Evolutionary conservation across 345 rosid species (phyloP), one percentile per base, ranked within the genome.

Genomic region (Excoecaria cochinchinensis): DNA sequence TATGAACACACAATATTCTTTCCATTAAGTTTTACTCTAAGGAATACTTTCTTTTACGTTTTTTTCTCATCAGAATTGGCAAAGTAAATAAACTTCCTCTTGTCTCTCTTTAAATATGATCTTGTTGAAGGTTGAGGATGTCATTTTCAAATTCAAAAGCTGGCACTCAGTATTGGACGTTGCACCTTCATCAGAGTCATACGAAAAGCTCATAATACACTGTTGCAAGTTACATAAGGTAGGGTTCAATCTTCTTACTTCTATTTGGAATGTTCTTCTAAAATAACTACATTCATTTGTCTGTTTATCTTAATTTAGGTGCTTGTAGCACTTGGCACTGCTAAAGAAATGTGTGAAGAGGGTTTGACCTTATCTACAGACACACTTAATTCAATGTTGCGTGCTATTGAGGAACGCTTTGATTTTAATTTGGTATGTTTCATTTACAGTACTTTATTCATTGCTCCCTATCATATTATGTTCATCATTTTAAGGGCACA

Each of bases 341-440:
- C 83, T 50, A 89, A 91, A 47, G 77, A 86, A 80, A 89, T 93
- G 89, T 81, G 81, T 78, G 83, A 87, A 76, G 88, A 39, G 47
- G 93, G 88, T 71, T 74, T 87, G 79, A 66, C 80, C 47, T 50
- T 91, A 81, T 85, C 92, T 6, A 66, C 87, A 40, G 80, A 79
- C 76, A 80, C 79, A 19, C 58, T 95, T 61, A 79, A 89, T 71
- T 73, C 85, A 38, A 60, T 93, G 70, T 70, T 93, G 72, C 86
- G 50, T 82, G 86, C 90, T 47, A 61, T 77, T 76, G 97, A 93
- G 47, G 89, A 85, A 66, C 81, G 76, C 83, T 75, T 81, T 56
- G 98, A 93, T 76, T 88, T 78, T 84, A 79, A 77, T 83, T 79
- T 91, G 95, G 99, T 95, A 86, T 19, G 80, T 62, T 39, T 14